Conservation (phyloP, 768 basidiomycete species). For the Tulasnella calospora region DNA sequence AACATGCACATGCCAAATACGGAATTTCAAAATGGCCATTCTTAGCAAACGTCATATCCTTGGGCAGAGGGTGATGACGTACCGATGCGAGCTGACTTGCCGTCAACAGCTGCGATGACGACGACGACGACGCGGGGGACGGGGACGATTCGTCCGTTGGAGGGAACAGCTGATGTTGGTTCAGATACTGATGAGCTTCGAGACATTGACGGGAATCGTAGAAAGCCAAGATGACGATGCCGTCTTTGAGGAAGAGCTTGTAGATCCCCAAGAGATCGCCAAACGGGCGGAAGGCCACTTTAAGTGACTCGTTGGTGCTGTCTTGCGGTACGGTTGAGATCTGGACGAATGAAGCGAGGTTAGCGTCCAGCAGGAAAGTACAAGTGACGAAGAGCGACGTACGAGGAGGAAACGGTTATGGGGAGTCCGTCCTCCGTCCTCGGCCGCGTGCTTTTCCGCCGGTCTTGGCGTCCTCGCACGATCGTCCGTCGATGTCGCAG, state of each 20-base stretch:
- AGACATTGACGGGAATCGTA: slow-evolving; percentile 23
- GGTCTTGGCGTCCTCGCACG: not conserved
- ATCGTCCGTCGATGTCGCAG: not conserved
- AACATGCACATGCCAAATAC: slow-evolving; percentile 27
- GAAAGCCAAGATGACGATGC: slow-evolving; percentile 39
- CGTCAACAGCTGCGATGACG: not conserved
- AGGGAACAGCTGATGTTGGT: slow-evolving; percentile 8
- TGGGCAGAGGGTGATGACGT: not conserved
- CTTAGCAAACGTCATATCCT: slow-evolving; percentile 40
- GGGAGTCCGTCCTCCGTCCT: not conserved
- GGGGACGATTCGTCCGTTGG: not conserved
- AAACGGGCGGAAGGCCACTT: slow-evolving; percentile 26
- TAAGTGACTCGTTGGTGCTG: slow-evolving; percentile 26
- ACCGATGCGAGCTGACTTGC: not conserved
- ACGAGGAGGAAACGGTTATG: slow-evolving; percentile 16
- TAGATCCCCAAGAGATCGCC: slow-evolving; percentile 54
- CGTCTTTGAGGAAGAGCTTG: slow-evolving; percentile 49
- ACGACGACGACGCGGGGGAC: not conserved
- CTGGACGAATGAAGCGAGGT: slow-evolving; percentile 9
- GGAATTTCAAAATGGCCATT: slow-evolving; percentile 50
- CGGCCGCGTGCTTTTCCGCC: not conserved
- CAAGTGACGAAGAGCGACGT: not conserved
- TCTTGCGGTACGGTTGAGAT: slow-evolving; percentile 27
- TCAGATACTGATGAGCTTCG: slow-evolving; percentile 18
- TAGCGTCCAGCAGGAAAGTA: not conserved